These are phyloP conservation scores for Rhynchosporium secalis DNA, from an alignment of 2,329 filamentous ascomycete genomes.

Conservation along the genomic window DNA sequence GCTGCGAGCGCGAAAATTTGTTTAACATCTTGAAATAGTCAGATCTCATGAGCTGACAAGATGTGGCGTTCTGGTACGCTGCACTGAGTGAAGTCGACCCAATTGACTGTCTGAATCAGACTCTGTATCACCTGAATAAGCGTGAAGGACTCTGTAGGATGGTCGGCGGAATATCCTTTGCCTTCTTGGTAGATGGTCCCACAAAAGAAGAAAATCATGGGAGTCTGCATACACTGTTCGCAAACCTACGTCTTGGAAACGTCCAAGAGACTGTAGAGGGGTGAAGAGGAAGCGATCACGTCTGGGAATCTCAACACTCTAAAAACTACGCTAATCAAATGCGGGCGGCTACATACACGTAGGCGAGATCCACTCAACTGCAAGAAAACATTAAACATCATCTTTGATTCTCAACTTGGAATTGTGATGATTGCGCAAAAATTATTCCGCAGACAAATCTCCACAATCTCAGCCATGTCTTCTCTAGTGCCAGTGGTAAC, in stretches of 20 bases:
- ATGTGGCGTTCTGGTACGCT: neutral
- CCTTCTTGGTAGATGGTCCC: no score
- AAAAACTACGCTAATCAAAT: no score
- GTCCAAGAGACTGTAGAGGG: no score
- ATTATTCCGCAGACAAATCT: conserved; percentile 23
- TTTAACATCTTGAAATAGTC: neutral
- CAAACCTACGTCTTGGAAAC: no score
- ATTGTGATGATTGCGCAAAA: conserved; percentile 29
- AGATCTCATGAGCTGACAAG: neutral
- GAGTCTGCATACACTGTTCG: no score
- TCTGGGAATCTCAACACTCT: no score
- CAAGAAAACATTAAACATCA: neutral
- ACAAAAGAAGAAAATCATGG: no score
- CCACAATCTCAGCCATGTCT: conserved; percentile 30
- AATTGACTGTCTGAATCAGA: neutral
- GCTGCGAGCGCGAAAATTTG: neutral
- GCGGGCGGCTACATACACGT: neutral
- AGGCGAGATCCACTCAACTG: neutral
- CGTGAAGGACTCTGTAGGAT: no score
- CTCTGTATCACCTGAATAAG: no score
- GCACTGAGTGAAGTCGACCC: no score
- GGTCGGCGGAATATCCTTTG: no score
- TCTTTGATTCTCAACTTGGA: neutral
- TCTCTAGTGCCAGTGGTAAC: conserved; percentile 21
- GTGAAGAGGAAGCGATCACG: no score